Percentiles rank a stretch among this genome's conserved stretches.
These are phyloP conservation scores for Canavalia gladiata DNA, from an alignment of 306 rosid genomes.

Conservation along the genomic window DNA sequence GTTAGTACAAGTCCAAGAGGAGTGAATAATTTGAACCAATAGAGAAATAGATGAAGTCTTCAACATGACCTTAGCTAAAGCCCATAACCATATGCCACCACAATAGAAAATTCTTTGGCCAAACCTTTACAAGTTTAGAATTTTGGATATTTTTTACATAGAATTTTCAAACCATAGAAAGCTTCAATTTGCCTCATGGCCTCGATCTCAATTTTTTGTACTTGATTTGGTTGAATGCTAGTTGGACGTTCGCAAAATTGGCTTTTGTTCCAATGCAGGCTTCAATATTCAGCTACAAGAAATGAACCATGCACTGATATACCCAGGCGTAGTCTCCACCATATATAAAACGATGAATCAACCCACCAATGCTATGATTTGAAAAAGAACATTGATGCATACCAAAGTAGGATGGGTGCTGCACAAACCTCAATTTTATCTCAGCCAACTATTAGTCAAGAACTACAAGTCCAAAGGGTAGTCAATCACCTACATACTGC, in stretches of 20 bases:
- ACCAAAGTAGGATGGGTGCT: background rate
- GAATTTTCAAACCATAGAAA: conserved; percentile 22
- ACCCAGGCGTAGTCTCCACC: background rate
- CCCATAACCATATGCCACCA: background rate
- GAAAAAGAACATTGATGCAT: background rate
- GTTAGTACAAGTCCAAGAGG: background rate
- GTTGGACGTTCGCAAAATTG: conserved; percentile 18
- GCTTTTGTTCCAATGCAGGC: background rate
- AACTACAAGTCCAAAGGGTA: background rate
- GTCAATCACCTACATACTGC: background rate
- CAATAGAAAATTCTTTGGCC: conserved; percentile 14
- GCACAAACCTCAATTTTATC: conserved; percentile 15
- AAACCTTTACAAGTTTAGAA: background rate
- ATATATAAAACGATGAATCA: conserved; percentile 5
- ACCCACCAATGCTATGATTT: conserved; percentile 11
- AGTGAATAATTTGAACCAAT: conserved; percentile 16
- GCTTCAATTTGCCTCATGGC: background rate
- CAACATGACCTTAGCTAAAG: conserved; percentile 14
- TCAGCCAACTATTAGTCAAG: background rate
- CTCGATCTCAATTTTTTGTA: background rate
- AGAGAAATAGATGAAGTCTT: conserved; percentile 4
- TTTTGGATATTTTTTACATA: background rate
- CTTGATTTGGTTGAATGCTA: conserved; percentile 8
- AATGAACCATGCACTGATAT: conserved; percentile 21
- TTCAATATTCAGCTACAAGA: conserved; percentile 33